These are phyloP conservation scores for Thielaviopsis musarum DNA, from an alignment of 2,329 filamentous ascomycete species.

Conservation along the genomic window DNA sequence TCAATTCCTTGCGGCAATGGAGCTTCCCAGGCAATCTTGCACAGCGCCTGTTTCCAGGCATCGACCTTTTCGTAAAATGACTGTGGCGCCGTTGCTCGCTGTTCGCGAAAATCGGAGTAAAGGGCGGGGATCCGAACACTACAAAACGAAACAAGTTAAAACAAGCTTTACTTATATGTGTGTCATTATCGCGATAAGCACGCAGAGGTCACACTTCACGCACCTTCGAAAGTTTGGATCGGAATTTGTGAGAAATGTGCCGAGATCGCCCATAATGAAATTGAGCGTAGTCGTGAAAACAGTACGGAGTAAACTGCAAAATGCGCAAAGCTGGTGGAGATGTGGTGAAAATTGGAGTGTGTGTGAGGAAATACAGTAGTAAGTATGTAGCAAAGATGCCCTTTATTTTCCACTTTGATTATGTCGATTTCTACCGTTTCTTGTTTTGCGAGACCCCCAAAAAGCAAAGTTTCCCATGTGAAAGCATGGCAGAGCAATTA, in stretches of 20 bases:
- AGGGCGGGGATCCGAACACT: constrained; percentile 68
- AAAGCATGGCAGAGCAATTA: background rate
- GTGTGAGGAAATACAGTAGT: background rate
- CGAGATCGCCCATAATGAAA: constrained; percentile 44
- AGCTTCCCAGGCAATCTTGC: constrained; percentile 50
- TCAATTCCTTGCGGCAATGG: constrained; percentile 25
- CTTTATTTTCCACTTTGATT: background rate
- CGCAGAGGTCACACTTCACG: constrained; percentile 8
- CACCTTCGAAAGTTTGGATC: constrained; percentile 46
- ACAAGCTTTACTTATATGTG: background rate
- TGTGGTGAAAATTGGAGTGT: background rate
- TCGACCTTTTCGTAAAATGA: constrained; percentile 66
- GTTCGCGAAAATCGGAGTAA: constrained; percentile 70
- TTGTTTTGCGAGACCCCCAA: background rate
- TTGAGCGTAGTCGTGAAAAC: background rate
- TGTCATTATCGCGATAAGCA: too few species aligned
- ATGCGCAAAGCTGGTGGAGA: background rate
- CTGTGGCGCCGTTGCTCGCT: constrained; percentile 63
- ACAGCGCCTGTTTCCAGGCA: constrained; percentile 63
- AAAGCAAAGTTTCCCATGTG: background rate
- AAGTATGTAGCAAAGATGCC: background rate
- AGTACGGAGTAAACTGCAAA: background rate
- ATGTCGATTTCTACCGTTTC: background rate
- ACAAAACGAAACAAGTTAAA: constrained; percentile 14
- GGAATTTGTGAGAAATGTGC: constrained; percentile 45